Evolutionary conservation across 306 rosid genomes (phyloP).

Genomic region (Medicago arabica): DNA sequence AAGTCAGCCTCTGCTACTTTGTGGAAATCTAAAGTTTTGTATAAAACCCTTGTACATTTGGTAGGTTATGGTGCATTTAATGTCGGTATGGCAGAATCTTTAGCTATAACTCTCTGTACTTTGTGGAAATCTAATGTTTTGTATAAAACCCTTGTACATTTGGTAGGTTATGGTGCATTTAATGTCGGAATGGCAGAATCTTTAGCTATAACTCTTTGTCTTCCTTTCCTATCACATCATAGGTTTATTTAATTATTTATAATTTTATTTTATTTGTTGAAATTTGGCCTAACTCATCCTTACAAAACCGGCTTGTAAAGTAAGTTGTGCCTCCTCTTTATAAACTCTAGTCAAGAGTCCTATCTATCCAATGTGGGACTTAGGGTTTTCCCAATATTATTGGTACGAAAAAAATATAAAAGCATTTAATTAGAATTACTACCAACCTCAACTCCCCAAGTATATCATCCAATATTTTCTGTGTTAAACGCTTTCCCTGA

Average conservation of each 20-base stretch:
- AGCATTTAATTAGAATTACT: background rate
- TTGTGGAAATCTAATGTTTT: background rate
- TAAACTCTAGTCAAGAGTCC: too few species aligned
- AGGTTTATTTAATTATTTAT: background rate
- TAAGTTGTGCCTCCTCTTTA: too few species aligned
- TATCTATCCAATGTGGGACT: too few species aligned
- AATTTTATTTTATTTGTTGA: background rate
- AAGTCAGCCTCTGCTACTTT: background rate
- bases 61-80: background rate
- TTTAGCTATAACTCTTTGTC: slow-evolving; percentile 4
- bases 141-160: background rate
- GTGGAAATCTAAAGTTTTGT: background rate
- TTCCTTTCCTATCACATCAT: background rate
- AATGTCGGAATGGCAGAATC: background rate
- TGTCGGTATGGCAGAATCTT: background rate
- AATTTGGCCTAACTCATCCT: too few species aligned
- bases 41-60: background rate
- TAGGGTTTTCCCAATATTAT: background rate
- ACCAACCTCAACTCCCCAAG: background rate
- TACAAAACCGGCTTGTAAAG: too few species aligned
- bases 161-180: background rate
- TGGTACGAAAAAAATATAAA: background rate
- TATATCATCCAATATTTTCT: background rate
- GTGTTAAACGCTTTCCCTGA: background rate
- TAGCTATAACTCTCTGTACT: too few species aligned